These are phyloP conservation scores for Licmophora abbreviata DNA, from an alignment of 108 stramenopile genomes.

Conservation along the genomic window DNA sequence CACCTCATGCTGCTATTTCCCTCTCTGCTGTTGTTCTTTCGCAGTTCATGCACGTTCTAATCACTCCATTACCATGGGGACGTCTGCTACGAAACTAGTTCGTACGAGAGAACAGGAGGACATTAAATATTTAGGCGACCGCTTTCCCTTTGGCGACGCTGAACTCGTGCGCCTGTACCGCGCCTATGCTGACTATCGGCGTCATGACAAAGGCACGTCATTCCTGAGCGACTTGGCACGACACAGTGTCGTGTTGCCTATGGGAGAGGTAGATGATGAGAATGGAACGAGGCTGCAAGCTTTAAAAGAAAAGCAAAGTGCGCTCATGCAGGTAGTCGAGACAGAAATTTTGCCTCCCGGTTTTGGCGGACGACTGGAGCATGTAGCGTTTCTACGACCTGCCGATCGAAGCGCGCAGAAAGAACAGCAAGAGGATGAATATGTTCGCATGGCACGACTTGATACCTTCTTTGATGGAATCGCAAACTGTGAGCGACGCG, in stretches of 20 bases:
- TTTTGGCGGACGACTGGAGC: conserved; percentile 31
- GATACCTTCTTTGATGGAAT: conserved; percentile 43
- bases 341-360: conserved; percentile 17
- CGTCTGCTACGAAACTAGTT: conserved; percentile 1
- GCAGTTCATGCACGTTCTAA: too few relatives aligned
- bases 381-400: conserved; percentile 18
- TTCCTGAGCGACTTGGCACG: conserved; percentile 29
- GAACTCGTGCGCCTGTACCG: conserved; percentile 37
- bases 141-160: conserved; percentile 47
- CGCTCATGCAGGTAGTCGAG: conserved; percentile 24
- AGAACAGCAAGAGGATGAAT: not conserved
- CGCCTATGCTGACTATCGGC: conserved; percentile 13
- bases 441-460: conserved; percentile 16
- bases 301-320: conserved; percentile 14
- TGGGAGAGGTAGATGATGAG: not conserved
- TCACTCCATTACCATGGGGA: too few relatives aligned
- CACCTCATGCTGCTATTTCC: too few relatives aligned
- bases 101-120: conserved; percentile 21
- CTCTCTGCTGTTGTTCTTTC: too few relatives aligned
- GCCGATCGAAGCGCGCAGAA: conserved; percentile 10
- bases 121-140: conserved; percentile 35
- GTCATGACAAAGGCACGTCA: conserved; percentile 1
- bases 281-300: conserved; percentile 1
- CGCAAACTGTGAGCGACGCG: conserved; percentile 22
- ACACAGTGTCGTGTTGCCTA: not conserved